Conservation (phyloP, 2,329 filamentous ascomycete genomes). For the Microsporum ferrugineum region DNA sequence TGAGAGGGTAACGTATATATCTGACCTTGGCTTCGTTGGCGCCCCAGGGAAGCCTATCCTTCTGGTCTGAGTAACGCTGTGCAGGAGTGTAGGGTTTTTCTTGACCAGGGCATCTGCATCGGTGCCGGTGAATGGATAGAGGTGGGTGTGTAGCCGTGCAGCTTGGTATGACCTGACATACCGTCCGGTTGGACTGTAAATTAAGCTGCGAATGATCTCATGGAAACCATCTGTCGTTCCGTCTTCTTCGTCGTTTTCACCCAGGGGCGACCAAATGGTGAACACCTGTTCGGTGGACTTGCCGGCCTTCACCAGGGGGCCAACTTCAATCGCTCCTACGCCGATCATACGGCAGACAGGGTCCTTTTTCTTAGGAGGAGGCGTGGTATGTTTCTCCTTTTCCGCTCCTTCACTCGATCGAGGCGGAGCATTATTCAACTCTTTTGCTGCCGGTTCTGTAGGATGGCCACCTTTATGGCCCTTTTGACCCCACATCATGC, state of each 20-base stretch:
- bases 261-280: conserved; percentile 60
- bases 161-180: conserved; percentile 63
- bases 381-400: conserved; percentile 20
- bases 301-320: conserved; percentile 57
- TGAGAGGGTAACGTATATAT: conserved; percentile 84
- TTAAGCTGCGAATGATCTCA: conserved; percentile 58
- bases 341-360: conserved; percentile 58
- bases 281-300: conserved; percentile 66
- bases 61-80: conserved; percentile 66
- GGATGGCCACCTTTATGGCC: conserved; percentile 20
- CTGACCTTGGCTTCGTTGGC: conserved; percentile 74
- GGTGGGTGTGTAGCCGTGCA: conserved; percentile 66
- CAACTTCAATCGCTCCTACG: conserved; percentile 65
- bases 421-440: conserved; percentile 20
- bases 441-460: conserved; percentile 23
- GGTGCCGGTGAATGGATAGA: conserved; percentile 64
- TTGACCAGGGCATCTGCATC: conserved; percentile 75
- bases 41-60: conserved; percentile 93
- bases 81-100: conserved; percentile 74
- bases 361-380: conserved; percentile 24
- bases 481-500: conserved; percentile 36
- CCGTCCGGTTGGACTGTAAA: conserved; percentile 59
- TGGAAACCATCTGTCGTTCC: conserved; percentile 58
- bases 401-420: conserved; percentile 22
- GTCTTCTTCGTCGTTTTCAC: conserved; percentile 45